Base-by-base conservation (phyloP, 2,329 filamentous ascomycete genomes). In the Cucurbitaria berberidis region DNA sequence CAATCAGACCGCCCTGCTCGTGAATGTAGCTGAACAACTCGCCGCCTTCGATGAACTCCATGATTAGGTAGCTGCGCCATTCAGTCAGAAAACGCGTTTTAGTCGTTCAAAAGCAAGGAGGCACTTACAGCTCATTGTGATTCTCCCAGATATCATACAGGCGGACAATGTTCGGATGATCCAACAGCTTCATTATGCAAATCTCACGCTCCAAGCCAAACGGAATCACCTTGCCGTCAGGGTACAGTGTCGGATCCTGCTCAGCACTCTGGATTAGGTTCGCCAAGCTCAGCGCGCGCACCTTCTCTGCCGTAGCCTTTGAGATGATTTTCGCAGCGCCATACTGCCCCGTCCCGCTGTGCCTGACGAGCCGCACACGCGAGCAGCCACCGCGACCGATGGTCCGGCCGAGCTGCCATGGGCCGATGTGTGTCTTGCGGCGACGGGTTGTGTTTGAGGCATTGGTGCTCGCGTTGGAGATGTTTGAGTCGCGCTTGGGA, bases 121-220 rank as follows among this genome's bases (percentile, higher is more conserved):
- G 13, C 3, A 70, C 90, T 79, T 81, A 97, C 90, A 99, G 88
- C 75, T 99, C 93, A 51, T 91, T 90, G 19, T 90, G 85, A 71
- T 97, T 98, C 77, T 99, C 95, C 93, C 93, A 99, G 26, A 99
- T 93, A 76, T 99, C 95, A 72, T 93, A 95, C 9, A 99, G 79
- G 63, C 90, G 91, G 75, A 97, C 93, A 66, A 98, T 93, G 73
- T 98, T 95, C 5, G 89, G 90, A 76, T 99, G 95, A 68, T 96
- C 89, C 55, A 98, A 90, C 52, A 98, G 83, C 77, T 97, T 98
- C 84, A 99, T 91, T 65, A 99, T 96, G 27, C 93, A 92, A 35
- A 99, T 93, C 72, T 99, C 95, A 48, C 95, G 85, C 76, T 98
- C 93, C 56, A 99, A 89, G 1, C 92, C 90, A 67, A 93, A 86